Evolutionary conservation across 169 alveolate species (phyloP).

Genomic region (Eimeria necatrix): DNA sequence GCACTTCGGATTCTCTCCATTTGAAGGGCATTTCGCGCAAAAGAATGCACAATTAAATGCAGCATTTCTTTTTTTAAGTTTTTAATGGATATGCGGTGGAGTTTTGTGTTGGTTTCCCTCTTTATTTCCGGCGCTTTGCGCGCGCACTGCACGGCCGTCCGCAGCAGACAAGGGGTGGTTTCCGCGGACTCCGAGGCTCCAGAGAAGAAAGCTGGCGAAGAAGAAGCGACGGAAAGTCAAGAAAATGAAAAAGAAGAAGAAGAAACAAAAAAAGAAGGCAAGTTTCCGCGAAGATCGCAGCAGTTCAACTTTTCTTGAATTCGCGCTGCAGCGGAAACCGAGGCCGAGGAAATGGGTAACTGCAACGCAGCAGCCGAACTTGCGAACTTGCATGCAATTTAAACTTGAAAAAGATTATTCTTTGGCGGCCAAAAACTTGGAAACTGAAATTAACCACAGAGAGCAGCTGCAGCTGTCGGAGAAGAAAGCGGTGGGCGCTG

Average conservation of each 20-base stretch:
- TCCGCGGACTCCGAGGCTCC: background rate
- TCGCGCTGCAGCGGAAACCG: background rate
- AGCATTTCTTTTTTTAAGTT: no score
- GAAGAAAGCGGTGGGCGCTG: background rate
- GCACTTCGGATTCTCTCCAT: no score
- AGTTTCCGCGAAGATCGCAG: no score
- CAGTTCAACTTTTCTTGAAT: background rate
- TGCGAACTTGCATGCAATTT: background rate
- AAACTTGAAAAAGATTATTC: background rate
- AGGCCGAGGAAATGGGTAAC: background rate
- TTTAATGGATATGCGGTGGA: background rate
- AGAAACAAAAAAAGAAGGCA: background rate
- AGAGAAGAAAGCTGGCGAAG: background rate
- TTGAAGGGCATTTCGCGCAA: no score
- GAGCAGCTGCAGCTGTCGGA: background rate
- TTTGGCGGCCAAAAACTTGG: slow-evolving; percentile 24
- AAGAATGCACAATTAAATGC: no score
- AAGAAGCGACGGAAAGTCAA: background rate
- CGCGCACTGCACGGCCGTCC: slow-evolving; percentile 1
- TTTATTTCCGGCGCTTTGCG: background rate
- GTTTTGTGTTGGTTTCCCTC: background rate
- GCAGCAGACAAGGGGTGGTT: background rate
- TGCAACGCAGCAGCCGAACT: background rate
- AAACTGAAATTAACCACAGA: slow-evolving; percentile 3
- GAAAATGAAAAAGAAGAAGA: background rate